Base-by-base conservation (phyloP, 805 yeast species). In the Yarrowia osloensis region DNA sequence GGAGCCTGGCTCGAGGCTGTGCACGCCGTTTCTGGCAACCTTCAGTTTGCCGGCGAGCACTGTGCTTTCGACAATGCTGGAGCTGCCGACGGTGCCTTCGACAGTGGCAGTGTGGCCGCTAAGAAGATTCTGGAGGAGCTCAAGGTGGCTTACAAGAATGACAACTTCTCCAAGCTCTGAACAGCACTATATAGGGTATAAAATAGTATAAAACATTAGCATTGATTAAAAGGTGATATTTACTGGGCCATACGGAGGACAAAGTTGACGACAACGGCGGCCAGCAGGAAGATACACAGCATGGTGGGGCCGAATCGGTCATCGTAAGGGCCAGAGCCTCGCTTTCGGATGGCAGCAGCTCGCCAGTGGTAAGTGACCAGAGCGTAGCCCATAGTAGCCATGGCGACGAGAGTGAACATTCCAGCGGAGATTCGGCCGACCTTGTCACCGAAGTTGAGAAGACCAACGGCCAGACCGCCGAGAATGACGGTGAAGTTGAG, bases 321-420 rank as follows among this genome's bases (percentile, higher is more conserved):
- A 76, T 95, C 99, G 77, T 95, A 95, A n/a, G 99, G 99, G 57
- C 99, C 99, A 15, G 97, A 87, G 47, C 99, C 99, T 79, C 98
- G 88, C 80, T 94, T 85, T 79, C 99, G 88, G 72, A 95, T 95
- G 68, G 99, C 99, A 76, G 93, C 91, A 1, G 99, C 99, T 82
- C 99, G 90, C 99, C 99, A 96, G 79, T 95, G 99, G 78, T 95
- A 95, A 13, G 98, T 95, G 57, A 91, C 84, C 70, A 95, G 84
- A 1, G 99, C 99, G 74, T 95, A 95, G 2, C 88, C 84, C 99
- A 95, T 95, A 26, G 99, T 94, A 70, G 90, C 91, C 98, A 95
- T 94, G 70, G 99, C 97, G 67, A 95, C 93, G 69, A 94, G 82
- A 3, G 99, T 96, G 83, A 95, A 95, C 67, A 95, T 81, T 4